phyloP scores from a whole-genome alignment of 495 filamentous ascomycete species.

The Chaetomidium leptoderma region DNA sequence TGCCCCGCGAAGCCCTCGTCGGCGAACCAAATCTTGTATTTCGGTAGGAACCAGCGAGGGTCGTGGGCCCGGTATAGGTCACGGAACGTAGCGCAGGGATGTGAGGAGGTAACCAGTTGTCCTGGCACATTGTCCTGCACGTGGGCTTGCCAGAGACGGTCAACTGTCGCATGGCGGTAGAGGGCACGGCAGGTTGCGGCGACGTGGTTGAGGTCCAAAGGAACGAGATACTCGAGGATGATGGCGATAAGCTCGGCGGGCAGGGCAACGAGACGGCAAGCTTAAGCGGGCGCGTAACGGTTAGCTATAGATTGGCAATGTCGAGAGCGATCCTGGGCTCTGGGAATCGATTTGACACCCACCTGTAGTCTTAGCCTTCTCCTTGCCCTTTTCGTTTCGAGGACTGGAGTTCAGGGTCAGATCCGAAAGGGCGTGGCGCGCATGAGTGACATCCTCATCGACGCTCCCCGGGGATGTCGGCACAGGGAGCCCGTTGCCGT shows the following conservation, averaged over 20 bases:
- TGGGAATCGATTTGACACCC: background rate
- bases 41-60: constrained; percentile 78
- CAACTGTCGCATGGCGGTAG: constrained; percentile 47
- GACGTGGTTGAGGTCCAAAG: constrained; percentile 52
- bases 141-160: constrained; percentile 59
- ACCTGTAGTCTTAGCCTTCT: background rate
- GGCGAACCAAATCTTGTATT: constrained; percentile 79
- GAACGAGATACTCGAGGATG: constrained; percentile 58
- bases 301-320: too few species aligned
- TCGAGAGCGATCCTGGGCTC: background rate
- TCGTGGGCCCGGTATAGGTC: constrained; percentile 70
- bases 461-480: too few species aligned
- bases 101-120: constrained; percentile 48
- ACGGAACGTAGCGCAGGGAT: constrained; percentile 57
- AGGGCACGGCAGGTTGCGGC: constrained; percentile 55
- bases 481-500: background rate
- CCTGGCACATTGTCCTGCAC: constrained; percentile 60
- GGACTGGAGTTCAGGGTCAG: background rate
- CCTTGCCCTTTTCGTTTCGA: background rate
- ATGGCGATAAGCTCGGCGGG: constrained; percentile 61
- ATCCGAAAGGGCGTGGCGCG: too few species aligned
- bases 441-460: too few species aligned
- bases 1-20: constrained; percentile 66
- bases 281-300: background rate
- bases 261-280: constrained; percentile 40